A percentile compares a stretch with the other conserved stretches of the same genome.
These are phyloP conservation scores for Blastocladiella britannica DNA, from an alignment of 192 early-diverging fungal genomes.

Conservation along the genomic window DNA sequence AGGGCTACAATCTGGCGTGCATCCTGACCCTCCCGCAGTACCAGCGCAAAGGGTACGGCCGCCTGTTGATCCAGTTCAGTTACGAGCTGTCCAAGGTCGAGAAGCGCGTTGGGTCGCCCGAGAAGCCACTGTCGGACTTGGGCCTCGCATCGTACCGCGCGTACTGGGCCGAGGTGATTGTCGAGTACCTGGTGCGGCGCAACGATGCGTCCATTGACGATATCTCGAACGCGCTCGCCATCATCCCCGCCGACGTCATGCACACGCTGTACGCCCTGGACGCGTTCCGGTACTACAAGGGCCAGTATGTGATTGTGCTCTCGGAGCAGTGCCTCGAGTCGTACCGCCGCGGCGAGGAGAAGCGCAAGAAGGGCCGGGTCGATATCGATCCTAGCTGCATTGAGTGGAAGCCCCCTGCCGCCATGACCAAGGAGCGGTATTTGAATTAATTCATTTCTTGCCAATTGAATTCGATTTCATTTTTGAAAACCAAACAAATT, in stretches of 20 bases:
- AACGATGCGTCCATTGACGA: conserved; percentile 80
- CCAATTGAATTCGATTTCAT: no score
- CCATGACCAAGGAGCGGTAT: neutral
- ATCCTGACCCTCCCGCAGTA: conserved; percentile 94
- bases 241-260: conserved; percentile 75
- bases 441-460: neutral
- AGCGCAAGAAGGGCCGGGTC: neutral
- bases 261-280: conserved; percentile 75
- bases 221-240: conserved; percentile 59
- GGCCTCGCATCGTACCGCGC: conserved; percentile 84
- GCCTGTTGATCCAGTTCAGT: conserved; percentile 84
- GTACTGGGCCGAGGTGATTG: conserved; percentile 82
- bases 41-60: conserved; percentile 88
- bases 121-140: conserved; percentile 94
- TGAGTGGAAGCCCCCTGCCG: neutral
- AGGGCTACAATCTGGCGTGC: conserved; percentile 96
- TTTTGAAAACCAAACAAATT: no score
- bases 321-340: conserved; percentile 67
- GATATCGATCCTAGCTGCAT: neutral
- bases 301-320: conserved; percentile 71
- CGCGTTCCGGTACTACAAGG: conserved; percentile 75
- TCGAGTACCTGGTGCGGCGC: conserved; percentile 44
- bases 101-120: conserved; percentile 81
- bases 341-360: conserved; percentile 50
- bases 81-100: conserved; percentile 92